phyloP scores from a whole-genome alignment of 176 grass and related monocot species.

The Cymbopogon citratus region DNA sequence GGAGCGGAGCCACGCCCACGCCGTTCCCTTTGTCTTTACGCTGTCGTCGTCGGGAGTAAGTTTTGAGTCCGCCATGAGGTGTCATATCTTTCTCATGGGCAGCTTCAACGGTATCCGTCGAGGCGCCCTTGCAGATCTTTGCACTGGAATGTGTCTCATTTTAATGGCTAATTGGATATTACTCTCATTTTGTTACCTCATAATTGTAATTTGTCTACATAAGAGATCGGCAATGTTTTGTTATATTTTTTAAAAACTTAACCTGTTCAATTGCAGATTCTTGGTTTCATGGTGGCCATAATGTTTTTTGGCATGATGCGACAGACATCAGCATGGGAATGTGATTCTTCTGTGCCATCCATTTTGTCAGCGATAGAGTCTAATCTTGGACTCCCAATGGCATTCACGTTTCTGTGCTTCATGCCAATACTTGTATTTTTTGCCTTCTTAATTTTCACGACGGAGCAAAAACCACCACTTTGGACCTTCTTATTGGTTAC shows the following conservation, averaged over 20 bases:
- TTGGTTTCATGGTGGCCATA: conserved; percentile 76
- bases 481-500: conserved; percentile 60
- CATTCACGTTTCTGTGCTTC: conserved; percentile 56
- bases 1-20: too few relatives aligned
- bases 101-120: too few relatives aligned
- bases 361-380: conserved; percentile 74
- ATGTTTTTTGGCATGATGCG: conserved; percentile 85
- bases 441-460: conserved; percentile 37
- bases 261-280: conserved; percentile 61
- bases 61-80: too few relatives aligned
- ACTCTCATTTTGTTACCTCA: not conserved
- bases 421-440: conserved; percentile 60
- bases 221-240: not conserved
- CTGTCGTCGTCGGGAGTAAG: too few relatives aligned
- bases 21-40: too few relatives aligned
- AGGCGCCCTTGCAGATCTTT: not conserved
- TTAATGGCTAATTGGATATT: not conserved
- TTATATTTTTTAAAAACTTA: not conserved
- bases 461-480: conserved; percentile 44
- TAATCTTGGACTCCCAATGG: conserved; percentile 65
- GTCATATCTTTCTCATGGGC: too few relatives aligned
- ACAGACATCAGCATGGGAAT: conserved; percentile 81
- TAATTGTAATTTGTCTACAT: not conserved
- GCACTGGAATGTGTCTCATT: not conserved
- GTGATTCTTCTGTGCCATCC: conserved; percentile 76